phyloP scores from a whole-genome alignment of 306 rosid genomes.

The Cucumis hystrix region DNA sequence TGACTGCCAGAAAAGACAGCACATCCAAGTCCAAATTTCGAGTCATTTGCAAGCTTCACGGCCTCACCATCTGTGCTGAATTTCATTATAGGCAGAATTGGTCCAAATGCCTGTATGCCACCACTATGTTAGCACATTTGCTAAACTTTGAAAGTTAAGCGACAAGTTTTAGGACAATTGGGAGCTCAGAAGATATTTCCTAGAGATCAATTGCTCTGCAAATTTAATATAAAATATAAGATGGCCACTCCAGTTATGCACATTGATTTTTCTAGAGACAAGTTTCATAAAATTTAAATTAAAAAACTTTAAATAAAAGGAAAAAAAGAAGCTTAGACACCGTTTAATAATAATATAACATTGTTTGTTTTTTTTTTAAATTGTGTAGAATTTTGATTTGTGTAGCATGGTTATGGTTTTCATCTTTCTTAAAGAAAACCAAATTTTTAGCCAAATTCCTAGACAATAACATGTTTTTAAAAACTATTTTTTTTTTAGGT shows the following conservation, averaged over 20 bases:
- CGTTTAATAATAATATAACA: background rate
- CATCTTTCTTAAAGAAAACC: background rate
- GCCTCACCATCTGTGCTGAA: slow-evolving; percentile 78
- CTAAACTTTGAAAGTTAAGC: background rate
- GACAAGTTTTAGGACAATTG: background rate
- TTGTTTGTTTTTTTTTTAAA: background rate
- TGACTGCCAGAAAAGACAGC: slow-evolving; percentile 86
- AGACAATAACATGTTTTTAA: background rate
- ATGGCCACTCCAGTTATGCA: background rate
- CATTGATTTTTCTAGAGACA: background rate
- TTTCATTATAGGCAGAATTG: slow-evolving; percentile 82
- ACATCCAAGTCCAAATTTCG: slow-evolving; percentile 83
- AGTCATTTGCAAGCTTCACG: slow-evolving; percentile 72
- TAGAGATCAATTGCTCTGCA: background rate
- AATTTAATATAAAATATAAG: background rate
- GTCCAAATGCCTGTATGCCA: slow-evolving; percentile 70
- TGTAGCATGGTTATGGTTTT: background rate
- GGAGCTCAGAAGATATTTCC: background rate
- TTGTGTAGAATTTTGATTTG: no score
- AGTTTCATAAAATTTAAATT: background rate
- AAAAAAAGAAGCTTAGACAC: background rate
- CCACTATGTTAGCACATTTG: background rate
- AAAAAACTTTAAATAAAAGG: background rate
- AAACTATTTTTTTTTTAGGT: no score
- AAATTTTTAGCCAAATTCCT: background rate